Base-by-base conservation (phyloP, 2,329 filamentous ascomycete species). In the Botryosphaeria dothidea region DNA sequence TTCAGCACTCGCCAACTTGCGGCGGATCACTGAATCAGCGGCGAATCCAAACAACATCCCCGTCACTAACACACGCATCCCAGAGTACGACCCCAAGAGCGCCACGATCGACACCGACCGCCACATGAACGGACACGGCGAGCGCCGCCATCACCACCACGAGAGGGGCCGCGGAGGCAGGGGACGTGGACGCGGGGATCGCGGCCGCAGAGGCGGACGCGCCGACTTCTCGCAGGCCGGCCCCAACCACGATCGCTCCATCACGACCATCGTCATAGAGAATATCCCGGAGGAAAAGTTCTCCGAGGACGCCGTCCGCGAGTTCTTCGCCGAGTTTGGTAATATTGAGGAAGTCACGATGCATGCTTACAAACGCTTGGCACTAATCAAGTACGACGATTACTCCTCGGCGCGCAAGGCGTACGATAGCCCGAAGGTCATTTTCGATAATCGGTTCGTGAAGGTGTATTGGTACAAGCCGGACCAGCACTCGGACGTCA, bases 381-480 rank as follows among this genome's bases (percentile, higher is more conserved):
- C 91, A 1, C 80, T 91, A 31, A 83, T 95, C 68, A 90, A 88
- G 69, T 95, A 84, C 70, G 84, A 87, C 58, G 83, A 82, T 46
- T 90, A 89, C 84, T 83, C 83, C 6, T 79, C 86, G 15, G 92
- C 92, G 15, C 86, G 88, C 66, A 84, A 85, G 17, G 92, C 92
- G 2, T 92, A 92, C 74, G 84, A 85, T 52, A 93, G 90, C 8
- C 91, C 92, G 0, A 92, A 92, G 72, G 89, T 88, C 52, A 89
- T 95, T 49, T 95, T 94, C 72, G 90, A 93, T 71, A 95, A 94
- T 70, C 84, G 92, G 11, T 95, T 95, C 70, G 92, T 95, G 56
- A 93, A 92, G 71, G 89, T 94, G 0, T 93, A 90, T 71, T 94
- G 91, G 91, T 84, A 87, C 72, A 89, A 87, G 69, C 78, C 82